Base-by-base conservation (phyloP, 345 rosid species). In the Heritiera littoralis region DNA sequence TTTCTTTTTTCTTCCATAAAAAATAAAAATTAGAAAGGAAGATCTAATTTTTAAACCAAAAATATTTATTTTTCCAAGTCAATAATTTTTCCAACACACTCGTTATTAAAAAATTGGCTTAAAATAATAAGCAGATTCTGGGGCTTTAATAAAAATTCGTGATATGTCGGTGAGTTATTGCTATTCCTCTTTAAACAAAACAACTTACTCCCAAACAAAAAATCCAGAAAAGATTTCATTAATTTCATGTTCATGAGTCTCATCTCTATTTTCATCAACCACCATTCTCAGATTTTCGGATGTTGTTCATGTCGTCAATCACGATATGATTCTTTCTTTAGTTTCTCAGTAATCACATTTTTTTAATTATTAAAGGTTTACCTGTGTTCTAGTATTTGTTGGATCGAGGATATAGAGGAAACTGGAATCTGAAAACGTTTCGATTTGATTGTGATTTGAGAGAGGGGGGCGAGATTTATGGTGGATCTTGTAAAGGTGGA, bases 81-180 rank as follows among this genome's bases (percentile, higher is more conserved):
- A 64, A 72, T 77, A 63, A 77, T 77, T 65, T 65, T 35, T n/a
- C 79, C 77, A 20, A 49, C 56, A 66, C 28, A 66, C n/a, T 54
- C n/a, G 60, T 23, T 71, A n/a, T 3, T 43, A n/a, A 75, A 4
- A 58, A 17, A 10, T 60, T 18, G 49, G 43, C 38, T 72, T 80
- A 81, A 61, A 80, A 83, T 83, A 89, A 84, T 84, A 77, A 76
- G 46, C 76, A 86, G 87, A 86, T 86, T 81, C 87, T 74, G 54
- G 68, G 75, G 79, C 80, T 73, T 82, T 77, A 83, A 84, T 68
- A 80, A 70, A 84, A 78, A 81, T 78, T 81, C 81, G 77, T 80
- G 83, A 56, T 83, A 78, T 86, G 90, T 87, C 90, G 90, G 88
- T 80, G 63, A 82, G 28, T 69, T 23, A 71, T 49, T 58, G 81